phyloP scores from a whole-genome alignment of 1,139 yeast species.

The Diutina sp. region DNA sequence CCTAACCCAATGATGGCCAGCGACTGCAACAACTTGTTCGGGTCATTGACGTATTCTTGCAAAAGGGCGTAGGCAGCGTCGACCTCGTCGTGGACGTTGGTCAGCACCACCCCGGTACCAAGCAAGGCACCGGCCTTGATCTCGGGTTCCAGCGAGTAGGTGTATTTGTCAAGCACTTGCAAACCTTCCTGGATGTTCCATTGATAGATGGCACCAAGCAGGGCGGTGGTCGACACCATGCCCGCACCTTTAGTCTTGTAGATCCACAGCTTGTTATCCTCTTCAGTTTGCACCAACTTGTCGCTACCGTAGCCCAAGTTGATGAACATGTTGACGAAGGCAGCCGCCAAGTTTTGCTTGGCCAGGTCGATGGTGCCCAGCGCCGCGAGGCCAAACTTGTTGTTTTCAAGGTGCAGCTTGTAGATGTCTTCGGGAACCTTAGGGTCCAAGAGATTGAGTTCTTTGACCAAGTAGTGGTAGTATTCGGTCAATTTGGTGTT shows the following conservation, averaged over 20 bases:
- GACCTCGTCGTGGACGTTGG: constrained; percentile 92
- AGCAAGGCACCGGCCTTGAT: constrained; percentile 93
- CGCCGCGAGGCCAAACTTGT: constrained; percentile 43
- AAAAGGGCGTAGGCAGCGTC: constrained; percentile 83
- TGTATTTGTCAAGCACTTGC: constrained; percentile 78
- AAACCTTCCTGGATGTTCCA: constrained; percentile 91
- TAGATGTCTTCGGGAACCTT: constrained; percentile 93
- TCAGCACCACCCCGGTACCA: constrained; percentile 91
- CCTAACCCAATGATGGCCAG: constrained; percentile 89
- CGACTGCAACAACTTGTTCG: constrained; percentile 44
- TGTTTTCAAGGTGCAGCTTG: constrained; percentile 75
- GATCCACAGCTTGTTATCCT: constrained; percentile 72
- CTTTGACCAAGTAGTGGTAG: constrained; percentile 70
- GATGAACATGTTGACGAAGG: constrained; percentile 84
- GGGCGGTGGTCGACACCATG: constrained; percentile 89
- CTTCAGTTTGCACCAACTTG: constrained; percentile 63
- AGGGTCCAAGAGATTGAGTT: constrained; percentile 78
- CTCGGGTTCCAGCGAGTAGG: constrained; percentile 77
- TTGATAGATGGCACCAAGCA: constrained; percentile 78
- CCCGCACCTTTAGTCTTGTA: constrained; percentile 89
- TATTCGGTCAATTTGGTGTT: constrained; percentile 71
- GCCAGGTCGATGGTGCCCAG: constrained; percentile 80
- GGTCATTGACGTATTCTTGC: constrained; percentile 59
- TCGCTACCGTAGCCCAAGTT: constrained; percentile 88
- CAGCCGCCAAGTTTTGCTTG: constrained; percentile 89